Conservation (phyloP, 202 grass and related monocot species). For the Musa balbisiana region DNA sequence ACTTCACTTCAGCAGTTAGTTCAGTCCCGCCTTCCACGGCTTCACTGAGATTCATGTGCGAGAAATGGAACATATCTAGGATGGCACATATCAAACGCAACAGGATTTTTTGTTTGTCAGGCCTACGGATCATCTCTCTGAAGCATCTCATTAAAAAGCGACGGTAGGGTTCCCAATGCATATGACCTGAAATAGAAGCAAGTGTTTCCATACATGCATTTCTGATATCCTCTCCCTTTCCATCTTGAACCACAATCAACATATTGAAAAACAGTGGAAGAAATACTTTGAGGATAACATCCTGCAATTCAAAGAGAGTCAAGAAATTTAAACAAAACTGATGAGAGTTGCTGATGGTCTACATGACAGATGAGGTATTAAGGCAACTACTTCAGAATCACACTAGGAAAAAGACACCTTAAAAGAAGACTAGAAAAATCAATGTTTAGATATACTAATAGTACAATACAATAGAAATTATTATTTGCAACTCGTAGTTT, state of each 20-base stretch:
- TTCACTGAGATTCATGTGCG: constrained; percentile 25
- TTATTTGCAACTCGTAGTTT: constrained; percentile 3
- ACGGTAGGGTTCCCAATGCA: constrained; percentile 86
- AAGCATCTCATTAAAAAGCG: constrained; percentile 72
- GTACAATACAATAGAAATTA: constrained; percentile 4
- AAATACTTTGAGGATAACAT: constrained; percentile 76
- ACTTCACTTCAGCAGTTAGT: background rate
- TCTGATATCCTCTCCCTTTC: constrained; percentile 79
- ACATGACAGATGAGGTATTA: background rate
- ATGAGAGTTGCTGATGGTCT: background rate
- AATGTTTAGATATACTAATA: background rate
- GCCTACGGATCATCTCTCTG: constrained; percentile 51
- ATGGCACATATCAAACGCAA: constrained; percentile 74
- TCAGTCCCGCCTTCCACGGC: constrained; percentile 23
- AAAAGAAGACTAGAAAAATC: background rate
- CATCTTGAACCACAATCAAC: constrained; percentile 76
- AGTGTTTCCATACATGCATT: constrained; percentile 78
- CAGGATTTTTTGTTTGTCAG: constrained; percentile 80
- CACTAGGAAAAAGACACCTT: background rate
- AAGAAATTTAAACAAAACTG: background rate
- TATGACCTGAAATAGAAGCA: constrained; percentile 55
- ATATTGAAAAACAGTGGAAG: constrained; percentile 91
- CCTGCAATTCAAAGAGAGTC: constrained; percentile 32
- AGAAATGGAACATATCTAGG: constrained; percentile 77
- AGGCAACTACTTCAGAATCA: background rate